Base-by-base conservation (phyloP, 2,329 filamentous ascomycete genomes). In the Verticillium isaacii region DNA sequence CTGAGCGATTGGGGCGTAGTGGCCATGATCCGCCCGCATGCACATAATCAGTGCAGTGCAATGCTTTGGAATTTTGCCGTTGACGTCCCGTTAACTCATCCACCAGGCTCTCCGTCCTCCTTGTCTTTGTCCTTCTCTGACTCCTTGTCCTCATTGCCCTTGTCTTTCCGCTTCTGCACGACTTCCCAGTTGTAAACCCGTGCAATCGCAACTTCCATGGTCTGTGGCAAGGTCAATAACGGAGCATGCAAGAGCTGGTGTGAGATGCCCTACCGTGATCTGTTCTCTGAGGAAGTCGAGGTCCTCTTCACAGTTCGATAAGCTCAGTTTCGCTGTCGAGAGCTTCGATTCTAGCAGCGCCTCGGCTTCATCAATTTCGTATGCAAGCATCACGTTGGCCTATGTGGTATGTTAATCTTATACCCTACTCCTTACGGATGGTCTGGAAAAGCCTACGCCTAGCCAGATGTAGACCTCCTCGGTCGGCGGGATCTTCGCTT, bases 101-200 rank as follows among this genome's bases (percentile, higher is more conserved):
- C 72, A 57, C 72, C 71, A 2, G 73, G 68, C 65, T 75, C 72
- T 58, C 74, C 72, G 36, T 72, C 71, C 37, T 75, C 77, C 64
- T 79, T 78, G 55, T 70, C 71, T 57, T 76, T 75, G 55, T 71
- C 71, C 56, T 76, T 75, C 63, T 76, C 72, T 57, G 74, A 72
- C 54, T 72, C 74, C 62, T 77, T 75, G 59, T 80, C 87, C 65
- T 87, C 85, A 45, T 89, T 88, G 3, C 78, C 82, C 75, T 93
- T 95, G 64, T 97, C 93, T 81, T 97, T 97, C 68, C 95, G 84
- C 78, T 96, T 92, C 80, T 97, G 91, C 54, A 94, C 92, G 5
- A 99, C 93, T 71, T 99, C 95, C 94, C 95, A 98, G 77, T 99
- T 99, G 77, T 99, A 98, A n/a, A 99, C 93, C 66, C 95, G 85